Conservation (phyloP, 2,329 filamentous ascomycete genomes). For the Coniochaeta sp. region DNA sequence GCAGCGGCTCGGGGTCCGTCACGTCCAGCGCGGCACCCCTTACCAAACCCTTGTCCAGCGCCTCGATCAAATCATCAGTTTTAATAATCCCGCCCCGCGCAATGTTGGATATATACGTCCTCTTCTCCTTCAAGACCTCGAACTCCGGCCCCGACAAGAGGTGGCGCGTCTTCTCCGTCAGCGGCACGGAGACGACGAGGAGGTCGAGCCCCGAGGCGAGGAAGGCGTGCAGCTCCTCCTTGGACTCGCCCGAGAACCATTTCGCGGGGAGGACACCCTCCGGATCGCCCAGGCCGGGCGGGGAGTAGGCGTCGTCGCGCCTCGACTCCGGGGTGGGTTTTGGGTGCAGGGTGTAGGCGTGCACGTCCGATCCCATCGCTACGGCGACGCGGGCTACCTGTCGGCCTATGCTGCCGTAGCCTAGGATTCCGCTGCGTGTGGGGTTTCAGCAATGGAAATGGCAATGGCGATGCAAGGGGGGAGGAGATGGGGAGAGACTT, state of each 20-base stretch:
- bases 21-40: constrained; percentile 70
- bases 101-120: constrained; percentile 64
- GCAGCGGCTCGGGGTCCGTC: constrained; percentile 72
- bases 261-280: constrained; percentile 38
- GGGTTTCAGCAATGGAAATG: neutral
- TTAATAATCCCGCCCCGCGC: constrained; percentile 49
- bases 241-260: constrained; percentile 42
- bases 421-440: constrained; percentile 41
- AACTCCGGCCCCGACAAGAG: constrained; percentile 46
- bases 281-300: constrained; percentile 56
- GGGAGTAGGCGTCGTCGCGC: constrained; percentile 58
- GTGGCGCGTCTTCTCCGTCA: constrained; percentile 40
- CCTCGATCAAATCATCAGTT: constrained; percentile 52
- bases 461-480: neutral
- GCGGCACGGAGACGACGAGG: constrained; percentile 42
- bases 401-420: constrained; percentile 48
- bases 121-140: constrained; percentile 32
- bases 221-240: constrained; percentile 40
- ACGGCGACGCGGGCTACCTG: constrained; percentile 49
- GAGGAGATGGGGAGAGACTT: constrained; percentile 15
- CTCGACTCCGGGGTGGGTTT: constrained; percentile 60
- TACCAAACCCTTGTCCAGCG: constrained; percentile 40
- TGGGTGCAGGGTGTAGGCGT: constrained; percentile 68
- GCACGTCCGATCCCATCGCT: constrained; percentile 63
- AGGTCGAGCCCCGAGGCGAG: constrained; percentile 44